phyloP scores from a whole-genome alignment of 73 alveolate species.

The Durusdinium trenchii region DNA sequence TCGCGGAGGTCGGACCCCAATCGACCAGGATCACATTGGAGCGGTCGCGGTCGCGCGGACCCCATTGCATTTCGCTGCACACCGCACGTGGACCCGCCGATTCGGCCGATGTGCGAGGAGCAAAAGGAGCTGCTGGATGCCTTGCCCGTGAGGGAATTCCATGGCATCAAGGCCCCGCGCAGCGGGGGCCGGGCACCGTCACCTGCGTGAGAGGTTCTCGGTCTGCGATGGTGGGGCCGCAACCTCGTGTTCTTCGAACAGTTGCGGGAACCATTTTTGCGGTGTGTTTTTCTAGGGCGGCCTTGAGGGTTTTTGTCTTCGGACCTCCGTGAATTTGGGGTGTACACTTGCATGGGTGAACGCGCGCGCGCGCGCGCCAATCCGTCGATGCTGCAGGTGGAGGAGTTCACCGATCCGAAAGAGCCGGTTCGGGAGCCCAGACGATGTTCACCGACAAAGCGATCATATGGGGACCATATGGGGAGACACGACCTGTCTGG shows the following conservation, averaged over 20 bases:
- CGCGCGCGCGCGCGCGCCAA: no score
- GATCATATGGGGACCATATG: no score
- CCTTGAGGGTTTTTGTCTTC: no score
- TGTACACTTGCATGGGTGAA: no score
- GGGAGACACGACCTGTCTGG: background rate
- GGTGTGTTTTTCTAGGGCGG: no score
- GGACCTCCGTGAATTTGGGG: no score
- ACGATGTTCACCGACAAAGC: no score
- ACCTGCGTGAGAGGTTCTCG: background rate
- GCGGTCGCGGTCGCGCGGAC: no score
- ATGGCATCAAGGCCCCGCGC: conserved; percentile 22
- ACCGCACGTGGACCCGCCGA: background rate
- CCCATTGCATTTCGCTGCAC: background rate
- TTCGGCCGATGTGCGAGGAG: background rate
- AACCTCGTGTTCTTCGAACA: no score
- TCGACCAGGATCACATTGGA: no score
- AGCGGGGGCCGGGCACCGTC: background rate
- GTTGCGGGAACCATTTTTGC: no score
- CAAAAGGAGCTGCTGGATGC: conserved; percentile 71
- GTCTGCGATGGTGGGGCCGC: background rate
- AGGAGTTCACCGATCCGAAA: conserved; percentile 32
- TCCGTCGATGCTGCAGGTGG: no score
- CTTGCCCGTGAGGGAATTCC: conserved; percentile 53
- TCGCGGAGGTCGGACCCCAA: background rate
- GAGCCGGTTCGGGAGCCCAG: conserved; percentile 29